These are phyloP conservation scores for Thalassiosira mediterranea DNA, from an alignment of 352 stramenopile species.

Conservation along the genomic window DNA sequence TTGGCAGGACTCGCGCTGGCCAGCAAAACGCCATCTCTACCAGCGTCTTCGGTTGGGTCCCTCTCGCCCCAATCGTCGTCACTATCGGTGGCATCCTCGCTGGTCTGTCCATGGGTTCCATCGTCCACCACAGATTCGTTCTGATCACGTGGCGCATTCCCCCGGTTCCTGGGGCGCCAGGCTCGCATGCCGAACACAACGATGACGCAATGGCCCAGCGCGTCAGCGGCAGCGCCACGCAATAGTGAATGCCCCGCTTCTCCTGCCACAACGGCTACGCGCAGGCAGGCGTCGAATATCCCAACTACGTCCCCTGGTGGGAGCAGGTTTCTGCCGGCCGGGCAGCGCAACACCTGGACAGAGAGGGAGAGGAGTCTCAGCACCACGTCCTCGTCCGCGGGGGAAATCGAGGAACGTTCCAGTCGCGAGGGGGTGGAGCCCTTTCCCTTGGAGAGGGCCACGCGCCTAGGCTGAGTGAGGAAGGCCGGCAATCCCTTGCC, in stretches of 20 bases:
- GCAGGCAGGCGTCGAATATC: conserved; percentile 95
- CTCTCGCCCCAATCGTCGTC: conserved; percentile 53
- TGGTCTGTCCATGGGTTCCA: conserved; percentile 9
- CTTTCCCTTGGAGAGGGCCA: conserved; percentile 3
- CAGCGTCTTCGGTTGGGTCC: conserved; percentile 27
- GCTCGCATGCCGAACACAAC: conserved; percentile 89
- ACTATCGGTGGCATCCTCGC: conserved; percentile 28
- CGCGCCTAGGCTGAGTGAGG: conserved; percentile 21
- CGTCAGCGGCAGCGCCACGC: conserved; percentile 92
- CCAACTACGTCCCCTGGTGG: conserved; percentile 92
- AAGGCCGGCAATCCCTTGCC: conserved; percentile 24
- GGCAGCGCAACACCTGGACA: conserved; percentile 92
- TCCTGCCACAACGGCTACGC: conserved; percentile 89
- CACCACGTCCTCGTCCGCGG: conserved; percentile 76
- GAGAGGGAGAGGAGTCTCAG: conserved; percentile 94
- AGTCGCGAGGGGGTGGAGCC: not conserved
- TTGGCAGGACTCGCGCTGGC: too few relatives aligned
- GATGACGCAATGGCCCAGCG: conserved; percentile 94
- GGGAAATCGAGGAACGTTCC: not conserved
- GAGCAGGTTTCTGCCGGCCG: conserved; percentile 89
- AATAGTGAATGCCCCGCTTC: conserved; percentile 87
- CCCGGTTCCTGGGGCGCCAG: not conserved
- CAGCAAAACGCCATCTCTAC: conserved; percentile 3
- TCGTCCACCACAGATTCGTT: not conserved
- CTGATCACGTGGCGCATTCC: not conserved